These are phyloP conservation scores for Akanthomyces muscarius DNA, from an alignment of 2,329 filamentous ascomycete genomes.

Conservation along the genomic window DNA sequence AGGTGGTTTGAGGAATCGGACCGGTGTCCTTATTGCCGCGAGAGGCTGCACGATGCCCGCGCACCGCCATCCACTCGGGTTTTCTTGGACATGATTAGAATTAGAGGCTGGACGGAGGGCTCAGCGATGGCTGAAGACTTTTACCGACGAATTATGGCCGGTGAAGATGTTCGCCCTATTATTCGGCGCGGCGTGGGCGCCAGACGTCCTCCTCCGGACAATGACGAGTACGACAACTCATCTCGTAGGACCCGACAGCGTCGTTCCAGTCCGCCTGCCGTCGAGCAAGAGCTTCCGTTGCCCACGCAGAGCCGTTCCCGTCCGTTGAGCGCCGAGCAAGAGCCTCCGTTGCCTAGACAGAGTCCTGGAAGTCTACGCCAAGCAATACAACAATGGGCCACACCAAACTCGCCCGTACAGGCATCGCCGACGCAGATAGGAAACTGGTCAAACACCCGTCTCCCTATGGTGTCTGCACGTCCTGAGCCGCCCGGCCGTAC, in stretches of 20 bases:
- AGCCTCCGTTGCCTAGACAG: not conserved
- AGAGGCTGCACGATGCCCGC: conserved; percentile 48
- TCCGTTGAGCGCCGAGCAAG: no score
- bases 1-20: conserved; percentile 62
- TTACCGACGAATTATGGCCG: conserved; percentile 1
- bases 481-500: not conserved
- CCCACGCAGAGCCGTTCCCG: not conserved
- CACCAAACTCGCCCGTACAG: not conserved
- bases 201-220: not conserved
- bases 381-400: not conserved
- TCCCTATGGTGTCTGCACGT: not conserved
- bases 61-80: conserved; percentile 22
- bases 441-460: not conserved
- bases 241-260: conserved; percentile 1
- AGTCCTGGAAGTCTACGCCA: not conserved
- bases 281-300: not conserved
- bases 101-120: conserved; percentile 19
- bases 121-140: conserved; percentile 9
- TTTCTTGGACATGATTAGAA: conserved; percentile 31
- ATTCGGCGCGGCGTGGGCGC: not conserved
- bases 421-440: not conserved
- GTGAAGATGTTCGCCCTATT: not conserved
- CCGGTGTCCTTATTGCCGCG: conserved; percentile 61
- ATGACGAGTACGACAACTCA: not conserved
- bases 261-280: conserved; percentile 1